Conservation (phyloP, 2,329 filamentous ascomycete species). For the Penicillium crustosum region DNA sequence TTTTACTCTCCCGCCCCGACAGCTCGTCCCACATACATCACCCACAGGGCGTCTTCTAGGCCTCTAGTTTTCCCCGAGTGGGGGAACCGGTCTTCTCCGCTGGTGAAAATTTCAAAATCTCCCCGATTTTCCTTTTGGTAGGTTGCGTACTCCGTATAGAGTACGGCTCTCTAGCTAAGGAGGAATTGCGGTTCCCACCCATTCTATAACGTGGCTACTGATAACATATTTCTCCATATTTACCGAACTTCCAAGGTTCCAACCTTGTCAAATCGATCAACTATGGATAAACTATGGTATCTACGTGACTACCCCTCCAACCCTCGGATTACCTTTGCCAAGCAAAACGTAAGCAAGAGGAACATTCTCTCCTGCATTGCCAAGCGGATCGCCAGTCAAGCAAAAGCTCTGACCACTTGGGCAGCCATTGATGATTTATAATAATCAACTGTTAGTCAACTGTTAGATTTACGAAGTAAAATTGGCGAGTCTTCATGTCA, state of each 20-base stretch:
- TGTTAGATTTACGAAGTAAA: no score
- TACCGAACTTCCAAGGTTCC: neutral
- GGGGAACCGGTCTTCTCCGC: neutral
- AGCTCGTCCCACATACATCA: neutral
- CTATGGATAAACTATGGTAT: neutral
- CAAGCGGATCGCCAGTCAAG: constrained; percentile 6
- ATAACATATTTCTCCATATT: neutral
- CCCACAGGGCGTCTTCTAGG: neutral
- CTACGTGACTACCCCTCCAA: neutral
- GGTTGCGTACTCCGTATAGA: neutral
- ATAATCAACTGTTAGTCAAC: no score
- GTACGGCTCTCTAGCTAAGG: neutral
- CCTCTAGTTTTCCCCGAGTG: neutral
- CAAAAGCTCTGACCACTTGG: constrained; percentile 5
- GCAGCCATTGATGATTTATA: neutral
- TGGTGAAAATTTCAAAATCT: neutral
- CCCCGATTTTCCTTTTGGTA: neutral
- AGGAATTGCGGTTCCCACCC: neutral
- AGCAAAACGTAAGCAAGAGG: neutral
- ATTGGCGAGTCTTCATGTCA: neutral
- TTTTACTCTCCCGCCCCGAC: neutral
- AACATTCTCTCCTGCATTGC: neutral
- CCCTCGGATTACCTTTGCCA: neutral
- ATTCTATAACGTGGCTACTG: neutral
- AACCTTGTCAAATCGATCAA: neutral